phyloP scores from a whole-genome alignment of 164 flowering plant genomes.

The Sedum album region DNA sequence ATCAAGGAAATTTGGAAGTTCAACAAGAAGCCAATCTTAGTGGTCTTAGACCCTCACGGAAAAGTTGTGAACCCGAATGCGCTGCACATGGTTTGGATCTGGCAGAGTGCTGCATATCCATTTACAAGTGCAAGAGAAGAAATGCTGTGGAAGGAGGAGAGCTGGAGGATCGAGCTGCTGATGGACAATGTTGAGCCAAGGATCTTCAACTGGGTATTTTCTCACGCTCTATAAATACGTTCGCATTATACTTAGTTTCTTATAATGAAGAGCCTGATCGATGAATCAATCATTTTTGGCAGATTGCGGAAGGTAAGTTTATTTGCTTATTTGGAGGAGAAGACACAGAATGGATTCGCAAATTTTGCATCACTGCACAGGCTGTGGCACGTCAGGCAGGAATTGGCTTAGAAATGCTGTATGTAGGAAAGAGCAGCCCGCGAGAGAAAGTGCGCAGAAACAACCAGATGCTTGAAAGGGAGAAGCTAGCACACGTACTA shows the following conservation, averaged over 20 bases:
- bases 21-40: conserved; percentile 36
- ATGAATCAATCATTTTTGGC: neutral
- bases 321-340: conserved; percentile 18
- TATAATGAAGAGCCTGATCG: too few relatives aligned
- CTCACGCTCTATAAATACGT: too few relatives aligned
- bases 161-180: conserved; percentile 38
- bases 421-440: conserved; percentile 38
- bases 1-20: conserved; percentile 43
- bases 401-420: conserved; percentile 31
- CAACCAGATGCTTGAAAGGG: conserved; percentile 15
- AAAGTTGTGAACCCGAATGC: conserved; percentile 36
- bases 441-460: conserved; percentile 22
- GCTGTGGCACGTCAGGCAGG: neutral
- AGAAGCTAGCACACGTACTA: conserved; percentile 27
- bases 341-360: conserved; percentile 32
- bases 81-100: conserved; percentile 55
- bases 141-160: conserved; percentile 40
- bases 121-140: conserved; percentile 40
- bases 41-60: conserved; percentile 42
- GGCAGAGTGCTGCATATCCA: conserved; percentile 47
- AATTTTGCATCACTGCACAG: conserved; percentile 8
- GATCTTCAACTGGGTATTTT: too few relatives aligned
- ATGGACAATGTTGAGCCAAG: conserved; percentile 34
- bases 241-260: too few relatives aligned
- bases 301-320: conserved; percentile 29